A percentile compares a stretch with the other conserved stretches of the same genome.
Conservation (phyloP, 371 early-diverging fungal species). For the Mortierella sp. region DNA sequence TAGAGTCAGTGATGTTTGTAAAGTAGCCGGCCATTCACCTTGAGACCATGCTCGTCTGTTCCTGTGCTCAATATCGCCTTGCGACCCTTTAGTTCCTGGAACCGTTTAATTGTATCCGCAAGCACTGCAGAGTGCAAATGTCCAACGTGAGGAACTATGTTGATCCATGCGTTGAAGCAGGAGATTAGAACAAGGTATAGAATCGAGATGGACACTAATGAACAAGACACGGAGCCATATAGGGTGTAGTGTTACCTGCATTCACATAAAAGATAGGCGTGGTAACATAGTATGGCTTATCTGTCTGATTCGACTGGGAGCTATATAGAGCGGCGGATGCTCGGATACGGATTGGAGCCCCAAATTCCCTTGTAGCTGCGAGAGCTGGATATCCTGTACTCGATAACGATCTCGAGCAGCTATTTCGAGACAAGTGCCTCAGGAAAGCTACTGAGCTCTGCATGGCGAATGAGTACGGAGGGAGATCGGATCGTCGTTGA, state of each 20-base stretch:
- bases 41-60: constrained; percentile 97
- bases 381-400: constrained; percentile 9
- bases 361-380: neutral
- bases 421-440: constrained; percentile 19
- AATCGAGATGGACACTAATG: too few relatives aligned
- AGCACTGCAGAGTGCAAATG: constrained; percentile 92
- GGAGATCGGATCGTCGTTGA: too few relatives aligned
- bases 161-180: too few relatives aligned
- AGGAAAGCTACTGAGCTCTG: constrained; percentile 17
- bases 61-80: constrained; percentile 79
- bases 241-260: constrained; percentile 67
- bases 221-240: neutral
- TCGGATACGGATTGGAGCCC: constrained; percentile 10
- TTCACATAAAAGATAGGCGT: constrained; percentile 98
- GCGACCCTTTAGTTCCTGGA: constrained; percentile 74
- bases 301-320: constrained; percentile 7
- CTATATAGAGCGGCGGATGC: constrained; percentile 19
- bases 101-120: constrained; percentile 85
- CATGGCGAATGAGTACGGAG: constrained; percentile 18
- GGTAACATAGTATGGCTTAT: constrained; percentile 71
- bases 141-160: constrained; percentile 91
- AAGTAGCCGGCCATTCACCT: constrained; percentile 60
- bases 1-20: neutral
- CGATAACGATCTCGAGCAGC: constrained; percentile 3
- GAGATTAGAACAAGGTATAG: too few relatives aligned